A percentile compares a stretch with the other conserved stretches of the same genome.
Conservation (phyloP, 2,329 filamentous ascomycete genomes). For the Shiraia bambusicola region DNA sequence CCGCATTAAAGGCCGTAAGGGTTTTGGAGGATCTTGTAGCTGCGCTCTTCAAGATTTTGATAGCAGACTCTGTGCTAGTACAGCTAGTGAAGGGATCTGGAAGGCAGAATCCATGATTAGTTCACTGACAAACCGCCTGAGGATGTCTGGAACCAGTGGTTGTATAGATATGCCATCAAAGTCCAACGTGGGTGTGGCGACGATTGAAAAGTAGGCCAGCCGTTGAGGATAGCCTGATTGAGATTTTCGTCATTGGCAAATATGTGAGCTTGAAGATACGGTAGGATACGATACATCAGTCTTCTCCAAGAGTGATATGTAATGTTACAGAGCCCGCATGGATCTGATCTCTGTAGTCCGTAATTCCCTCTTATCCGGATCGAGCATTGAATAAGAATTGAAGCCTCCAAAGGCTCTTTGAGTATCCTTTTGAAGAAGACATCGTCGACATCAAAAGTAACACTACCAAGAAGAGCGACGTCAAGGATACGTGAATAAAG, state of each 20-base stretch:
- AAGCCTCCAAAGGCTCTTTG: conserved; percentile 7
- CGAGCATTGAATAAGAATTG: conserved; percentile 22
- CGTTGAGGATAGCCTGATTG: conserved; percentile 14
- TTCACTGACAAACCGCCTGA: conserved; percentile 27
- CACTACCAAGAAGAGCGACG: conserved; percentile 46
- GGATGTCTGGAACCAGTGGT: conserved; percentile 40
- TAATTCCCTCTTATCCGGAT: conserved; percentile 24
- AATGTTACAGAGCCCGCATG: conserved; percentile 2
- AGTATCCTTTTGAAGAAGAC: conserved; percentile 34
- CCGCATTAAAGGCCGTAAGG: conserved; percentile 29
- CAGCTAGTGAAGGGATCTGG: conserved; percentile 51
- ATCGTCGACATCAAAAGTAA: conserved; percentile 51
- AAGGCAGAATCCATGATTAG: no score
- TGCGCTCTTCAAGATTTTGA: conserved; percentile 53
- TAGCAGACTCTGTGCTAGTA: conserved; percentile 59
- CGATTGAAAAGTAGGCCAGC: conserved; percentile 25
- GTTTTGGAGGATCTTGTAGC: conserved; percentile 51
- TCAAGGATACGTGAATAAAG: conserved; percentile 43
- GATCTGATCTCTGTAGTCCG: background rate
- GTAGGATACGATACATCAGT: conserved; percentile 18
- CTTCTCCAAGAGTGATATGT: conserved; percentile 20
- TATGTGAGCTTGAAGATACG: conserved; percentile 8
- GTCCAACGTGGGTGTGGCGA: conserved; percentile 9
- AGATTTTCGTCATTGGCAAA: conserved; percentile 8
- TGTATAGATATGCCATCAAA: conserved; percentile 2